These are phyloP conservation scores for Diddensiella santjacobensis DNA, from an alignment of 805 yeast species.

Conservation along the genomic window DNA sequence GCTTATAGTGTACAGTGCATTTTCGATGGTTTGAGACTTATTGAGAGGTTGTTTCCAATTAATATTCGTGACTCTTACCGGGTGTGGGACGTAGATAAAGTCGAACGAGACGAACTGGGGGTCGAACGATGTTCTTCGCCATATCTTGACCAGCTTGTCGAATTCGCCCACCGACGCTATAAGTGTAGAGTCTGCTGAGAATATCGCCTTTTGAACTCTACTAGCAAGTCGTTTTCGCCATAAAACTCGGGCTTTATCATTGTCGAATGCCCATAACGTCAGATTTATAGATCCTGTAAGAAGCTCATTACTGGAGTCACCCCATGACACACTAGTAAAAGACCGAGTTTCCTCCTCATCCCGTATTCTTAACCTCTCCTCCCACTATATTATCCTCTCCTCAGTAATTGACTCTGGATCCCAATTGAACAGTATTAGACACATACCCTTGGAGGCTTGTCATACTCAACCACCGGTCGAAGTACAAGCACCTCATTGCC, in stretches of 20 bases:
- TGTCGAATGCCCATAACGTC: conserved; percentile 45
- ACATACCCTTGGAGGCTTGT: conserved; percentile 18
- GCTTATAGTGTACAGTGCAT: conserved; percentile 62
- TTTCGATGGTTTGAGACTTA: conserved; percentile 39
- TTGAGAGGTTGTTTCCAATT: conserved; percentile 52
- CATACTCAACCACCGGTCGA: conserved; percentile 23
- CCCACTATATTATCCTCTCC: conserved; percentile 12
- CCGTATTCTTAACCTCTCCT: neutral
- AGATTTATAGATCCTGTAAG: conserved; percentile 57
- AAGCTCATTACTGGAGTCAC: conserved; percentile 47
- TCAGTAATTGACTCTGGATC: neutral
- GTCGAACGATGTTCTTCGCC: conserved; percentile 73
- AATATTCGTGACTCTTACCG: conserved; percentile 50
- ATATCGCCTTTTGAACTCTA: conserved; percentile 53
- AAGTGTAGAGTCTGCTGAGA: conserved; percentile 65
- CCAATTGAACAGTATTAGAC: neutral
- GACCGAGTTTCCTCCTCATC: conserved; percentile 26
- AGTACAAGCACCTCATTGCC: conserved; percentile 24
- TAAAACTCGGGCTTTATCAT: conserved; percentile 2
- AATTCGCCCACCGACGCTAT: conserved; percentile 61
- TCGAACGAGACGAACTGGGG: conserved; percentile 62
- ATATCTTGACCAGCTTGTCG: conserved; percentile 68
- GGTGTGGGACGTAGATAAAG: conserved; percentile 64
- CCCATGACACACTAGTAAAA: conserved; percentile 53
- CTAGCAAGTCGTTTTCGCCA: conserved; percentile 56